Conservation (phyloP, 345 rosid genomes). For the Eucalyptus leucophloia region DNA sequence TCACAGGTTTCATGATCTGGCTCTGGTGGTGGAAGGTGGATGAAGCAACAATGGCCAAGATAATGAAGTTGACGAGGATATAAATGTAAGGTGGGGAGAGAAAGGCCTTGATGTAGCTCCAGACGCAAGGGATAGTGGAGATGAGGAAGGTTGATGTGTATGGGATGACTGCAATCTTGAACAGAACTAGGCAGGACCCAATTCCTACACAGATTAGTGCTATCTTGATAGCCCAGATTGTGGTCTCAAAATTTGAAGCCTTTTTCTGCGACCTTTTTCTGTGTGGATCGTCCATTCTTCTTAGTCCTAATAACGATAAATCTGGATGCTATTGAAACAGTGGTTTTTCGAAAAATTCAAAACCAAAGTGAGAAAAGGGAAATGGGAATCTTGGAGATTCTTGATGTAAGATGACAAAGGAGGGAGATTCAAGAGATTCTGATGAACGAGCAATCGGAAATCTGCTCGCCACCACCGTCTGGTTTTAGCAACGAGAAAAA, state of each 20-base stretch:
- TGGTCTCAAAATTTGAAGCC: background rate
- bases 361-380: background rate
- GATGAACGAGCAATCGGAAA: background rate
- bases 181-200: slow-evolving; percentile 14
- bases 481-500: background rate
- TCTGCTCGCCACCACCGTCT: background rate
- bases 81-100: slow-evolving; percentile 38
- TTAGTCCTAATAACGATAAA: background rate
- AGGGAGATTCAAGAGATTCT: background rate
- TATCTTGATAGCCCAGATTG: slow-evolving; percentile 14
- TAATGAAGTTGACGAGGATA: slow-evolving; percentile 32
- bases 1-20: background rate
- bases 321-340: background rate
- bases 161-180: slow-evolving; percentile 23
- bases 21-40: slow-evolving; percentile 5
- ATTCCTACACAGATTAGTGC: slow-evolving; percentile 11
- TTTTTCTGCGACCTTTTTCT: background rate
- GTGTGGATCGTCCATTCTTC: slow-evolving; percentile 8
- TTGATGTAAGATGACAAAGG: background rate
- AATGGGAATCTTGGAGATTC: background rate
- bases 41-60: slow-evolving; percentile 28
- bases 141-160: background rate
- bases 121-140: slow-evolving; percentile 10
- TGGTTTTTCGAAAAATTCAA: background rate
- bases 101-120: slow-evolving; percentile 11